phyloP scores from a whole-genome alignment of 306 rosid genomes.

The Betula pendula region DNA sequence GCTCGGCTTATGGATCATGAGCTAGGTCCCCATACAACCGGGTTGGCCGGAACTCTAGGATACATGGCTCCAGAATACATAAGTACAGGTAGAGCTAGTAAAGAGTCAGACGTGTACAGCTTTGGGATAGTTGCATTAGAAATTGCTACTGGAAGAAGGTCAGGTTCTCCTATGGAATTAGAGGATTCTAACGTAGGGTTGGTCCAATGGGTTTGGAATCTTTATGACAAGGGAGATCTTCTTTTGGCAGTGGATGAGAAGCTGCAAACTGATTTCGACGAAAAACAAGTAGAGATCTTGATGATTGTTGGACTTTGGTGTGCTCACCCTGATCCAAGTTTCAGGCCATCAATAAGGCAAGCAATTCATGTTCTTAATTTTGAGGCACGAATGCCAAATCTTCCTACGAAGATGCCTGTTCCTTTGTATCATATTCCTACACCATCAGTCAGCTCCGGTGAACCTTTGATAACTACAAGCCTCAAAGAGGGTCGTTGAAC shows the following conservation, averaged over 20 bases:
- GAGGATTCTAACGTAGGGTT: too few species aligned
- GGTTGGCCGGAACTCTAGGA: slow-evolving; percentile 33
- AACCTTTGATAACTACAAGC: too few species aligned
- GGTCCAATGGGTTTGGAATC: too few species aligned
- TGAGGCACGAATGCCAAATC: not conserved
- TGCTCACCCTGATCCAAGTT: slow-evolving; percentile 6
- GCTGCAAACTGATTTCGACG: not conserved
- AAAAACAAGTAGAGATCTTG: not conserved
- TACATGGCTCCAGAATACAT: slow-evolving; percentile 39
- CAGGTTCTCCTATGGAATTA: too few species aligned
- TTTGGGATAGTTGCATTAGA: slow-evolving; percentile 27
- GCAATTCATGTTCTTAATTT: too few species aligned
- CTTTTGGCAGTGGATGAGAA: not conserved
- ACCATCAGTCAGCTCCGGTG: too few species aligned
- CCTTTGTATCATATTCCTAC: too few species aligned
- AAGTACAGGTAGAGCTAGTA: slow-evolving; percentile 37
- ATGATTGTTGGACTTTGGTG: slow-evolving; percentile 20
- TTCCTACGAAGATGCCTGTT: too few species aligned
- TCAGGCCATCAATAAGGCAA: not conserved
- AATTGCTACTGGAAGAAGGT: too few species aligned
- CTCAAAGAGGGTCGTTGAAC: too few species aligned
- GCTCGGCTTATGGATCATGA: slow-evolving; percentile 34
- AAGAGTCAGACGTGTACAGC: slow-evolving; percentile 29
- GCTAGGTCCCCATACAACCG: slow-evolving; percentile 34
- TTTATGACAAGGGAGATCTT: too few species aligned